Base-by-base conservation (phyloP, 768 basidiomycete genomes). In the Naganishia randhawae region DNA sequence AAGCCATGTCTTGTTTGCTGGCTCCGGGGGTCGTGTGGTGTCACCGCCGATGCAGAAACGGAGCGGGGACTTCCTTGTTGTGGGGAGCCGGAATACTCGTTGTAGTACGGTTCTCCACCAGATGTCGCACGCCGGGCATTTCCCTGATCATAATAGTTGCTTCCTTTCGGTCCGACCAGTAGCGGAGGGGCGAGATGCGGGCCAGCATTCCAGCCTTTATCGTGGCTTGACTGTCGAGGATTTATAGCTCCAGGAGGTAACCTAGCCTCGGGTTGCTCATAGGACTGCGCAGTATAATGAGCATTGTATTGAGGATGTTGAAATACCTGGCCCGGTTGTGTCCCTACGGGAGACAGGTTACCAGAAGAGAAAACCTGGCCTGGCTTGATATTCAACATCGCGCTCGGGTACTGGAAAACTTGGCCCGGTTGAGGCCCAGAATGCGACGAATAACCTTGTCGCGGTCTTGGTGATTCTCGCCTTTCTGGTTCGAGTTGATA, bases 341-440 rank as follows among this genome's bases (percentile, higher is more conserved):
- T 64, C 33, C 53, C 57, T 1, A 19, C 52, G 1, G 63, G 41
- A 25, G 64, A 62, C 55, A 42, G 67, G 25, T 39, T 63, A 62
- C 42, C 73, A 66, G 66, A 71, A 63, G 66, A 31, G 61, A 71
- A 71, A 29, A 70, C 67, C 37, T 71, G 70, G 27, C 76, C 79
- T n/a, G 75, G 78, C 61, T 76, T 75, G 13, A 74, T 73, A 50
- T 63, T 67, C 50, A 68, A 41, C 42, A 54, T 62, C 9, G 63
- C 62, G 48, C 68, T 66, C 11, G 79, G 75, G 62, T 78, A 74
- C 37, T 77, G 75, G 73, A 79, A 79, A 7, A 78, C 68, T 69
- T 79, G 76, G 31, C 78, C 77, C 8, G 77, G 78, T 65, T 78
- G 75, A 10, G 76, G 74, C 45, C 75, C 75, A 14, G 73, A 69